A percentile compares a stretch with the other conserved stretches of the same genome.
These are phyloP conservation scores for Pilasporangium apinafurcum DNA, from an alignment of 352 stramenopile genomes.

Conservation along the genomic window DNA sequence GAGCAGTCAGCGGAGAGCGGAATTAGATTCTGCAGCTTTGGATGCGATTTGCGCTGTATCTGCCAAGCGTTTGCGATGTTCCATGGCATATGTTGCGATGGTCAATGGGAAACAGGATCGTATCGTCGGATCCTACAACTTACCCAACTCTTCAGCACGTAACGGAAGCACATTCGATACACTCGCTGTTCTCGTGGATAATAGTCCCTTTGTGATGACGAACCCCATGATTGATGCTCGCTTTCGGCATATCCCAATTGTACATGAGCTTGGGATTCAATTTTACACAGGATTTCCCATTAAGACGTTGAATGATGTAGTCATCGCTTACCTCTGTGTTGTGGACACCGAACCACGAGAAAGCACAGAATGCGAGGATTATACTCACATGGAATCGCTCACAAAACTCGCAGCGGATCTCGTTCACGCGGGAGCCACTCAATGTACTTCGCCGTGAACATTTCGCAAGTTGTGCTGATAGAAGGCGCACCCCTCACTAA, in stretches of 20 bases:
- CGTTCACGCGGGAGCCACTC: conserved; percentile 14
- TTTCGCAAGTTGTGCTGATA: no score
- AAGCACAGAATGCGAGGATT: conserved; percentile 29
- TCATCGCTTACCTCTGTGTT: conserved; percentile 35
- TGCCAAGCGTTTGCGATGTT: conserved; percentile 30
- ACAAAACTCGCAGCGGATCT: conserved; percentile 52
- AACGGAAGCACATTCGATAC: conserved; percentile 11
- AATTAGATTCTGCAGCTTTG: conserved; percentile 17
- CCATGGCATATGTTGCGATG: conserved; percentile 38
- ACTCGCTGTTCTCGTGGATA: background rate
- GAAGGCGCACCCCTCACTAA: no score
- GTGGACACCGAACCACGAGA: conserved; percentile 20
- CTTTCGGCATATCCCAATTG: conserved; percentile 23
- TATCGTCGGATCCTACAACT: conserved; percentile 31
- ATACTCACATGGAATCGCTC: conserved; percentile 34
- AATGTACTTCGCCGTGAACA: no score
- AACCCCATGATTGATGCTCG: conserved; percentile 27
- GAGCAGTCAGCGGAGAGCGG: background rate
- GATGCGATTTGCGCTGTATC: conserved; percentile 56
- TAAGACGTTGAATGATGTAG: conserved; percentile 7
- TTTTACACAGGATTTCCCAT: conserved; percentile 63
- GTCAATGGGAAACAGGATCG: conserved; percentile 15
- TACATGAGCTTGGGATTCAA: conserved; percentile 26
- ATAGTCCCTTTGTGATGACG: conserved; percentile 34
- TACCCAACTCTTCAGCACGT: conserved; percentile 1